Evolutionary conservation across 2,329 filamentous ascomycete genomes (phyloP).

Genomic region (Penicillium italicum): DNA sequence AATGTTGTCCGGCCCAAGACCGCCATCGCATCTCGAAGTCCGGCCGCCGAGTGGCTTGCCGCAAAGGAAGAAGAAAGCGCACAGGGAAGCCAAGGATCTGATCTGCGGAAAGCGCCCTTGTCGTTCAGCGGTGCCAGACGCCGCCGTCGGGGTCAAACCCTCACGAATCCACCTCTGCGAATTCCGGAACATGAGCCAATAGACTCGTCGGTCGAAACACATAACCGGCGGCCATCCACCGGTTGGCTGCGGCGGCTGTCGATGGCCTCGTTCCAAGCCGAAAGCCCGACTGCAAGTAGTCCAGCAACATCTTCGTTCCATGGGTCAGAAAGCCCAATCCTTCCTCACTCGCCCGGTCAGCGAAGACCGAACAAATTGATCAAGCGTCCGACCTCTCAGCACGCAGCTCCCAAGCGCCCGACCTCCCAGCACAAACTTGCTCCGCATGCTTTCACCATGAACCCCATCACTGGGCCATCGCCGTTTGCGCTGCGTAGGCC

Average conservation of each 20-base stretch:
- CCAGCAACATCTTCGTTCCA: conserved; percentile 53
- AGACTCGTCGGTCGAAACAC: conserved; percentile 13
- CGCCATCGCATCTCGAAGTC: conserved; percentile 17
- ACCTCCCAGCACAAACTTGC: too few species aligned
- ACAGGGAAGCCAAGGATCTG: conserved; percentile 11
- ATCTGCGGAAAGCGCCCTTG: conserved; percentile 24
- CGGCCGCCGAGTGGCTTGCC: conserved; percentile 14
- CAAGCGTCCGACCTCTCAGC: conserved; percentile 57
- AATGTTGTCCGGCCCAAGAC: conserved; percentile 19
- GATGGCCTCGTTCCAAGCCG: conserved; percentile 47
- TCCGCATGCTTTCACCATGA: conserved; percentile 32
- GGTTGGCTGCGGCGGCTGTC: conserved; percentile 59
- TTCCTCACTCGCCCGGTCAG: conserved; percentile 32
- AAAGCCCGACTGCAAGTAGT: conserved; percentile 47
- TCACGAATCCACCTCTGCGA: conserved; percentile 31
- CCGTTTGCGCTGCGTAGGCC: conserved; percentile 55
- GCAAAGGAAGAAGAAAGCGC: conserved; percentile 15
- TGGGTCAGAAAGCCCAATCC: conserved; percentile 52
- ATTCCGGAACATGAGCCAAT: conserved; percentile 26
- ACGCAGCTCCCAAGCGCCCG: conserved; percentile 19
- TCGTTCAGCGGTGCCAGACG: conserved; percentile 30
- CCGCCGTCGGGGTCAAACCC: conserved; percentile 38
- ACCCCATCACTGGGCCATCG: conserved; percentile 30
- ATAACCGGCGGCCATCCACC: conserved; percentile 41
- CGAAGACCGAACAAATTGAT: conserved; percentile 57